Percentiles rank a stretch among this genome's conserved stretches.
These are phyloP conservation scores for Buddleja alternifolia DNA, from an alignment of 257 asterid genomes.

Conservation along the genomic window DNA sequence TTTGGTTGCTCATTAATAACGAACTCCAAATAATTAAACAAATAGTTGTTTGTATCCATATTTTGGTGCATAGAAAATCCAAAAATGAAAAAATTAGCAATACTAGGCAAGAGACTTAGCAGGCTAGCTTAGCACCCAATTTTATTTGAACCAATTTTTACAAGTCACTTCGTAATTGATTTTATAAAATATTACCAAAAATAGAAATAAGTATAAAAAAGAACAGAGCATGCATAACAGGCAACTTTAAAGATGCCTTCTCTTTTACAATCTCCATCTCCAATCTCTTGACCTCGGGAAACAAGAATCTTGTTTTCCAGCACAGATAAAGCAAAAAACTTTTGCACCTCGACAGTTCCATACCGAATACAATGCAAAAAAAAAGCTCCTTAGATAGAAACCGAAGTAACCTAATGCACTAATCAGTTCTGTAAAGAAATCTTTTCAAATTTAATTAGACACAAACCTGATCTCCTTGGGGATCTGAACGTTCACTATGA, in stretches of 20 bases:
- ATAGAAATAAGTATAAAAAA: background rate
- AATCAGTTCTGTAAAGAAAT: background rate
- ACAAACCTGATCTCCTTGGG: conserved; percentile 79
- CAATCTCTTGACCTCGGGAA: background rate
- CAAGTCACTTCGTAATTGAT: background rate
- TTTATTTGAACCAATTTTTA: background rate
- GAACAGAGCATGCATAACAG: background rate
- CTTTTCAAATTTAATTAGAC: conserved; percentile 6
- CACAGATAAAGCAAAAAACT: background rate
- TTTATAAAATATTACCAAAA: background rate
- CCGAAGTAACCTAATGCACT: conserved; percentile 14
- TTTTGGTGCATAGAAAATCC: background rate
- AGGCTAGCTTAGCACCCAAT: background rate
- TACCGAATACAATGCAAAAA: conserved; percentile 3
- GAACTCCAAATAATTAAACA: conserved; percentile 6
- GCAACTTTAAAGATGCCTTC: background rate
- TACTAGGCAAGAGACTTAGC: background rate
- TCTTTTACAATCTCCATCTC: background rate
- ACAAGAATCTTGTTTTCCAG: conserved; percentile 1
- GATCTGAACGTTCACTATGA: conserved; percentile 75
- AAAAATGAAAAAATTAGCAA: background rate
- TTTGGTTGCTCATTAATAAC: background rate
- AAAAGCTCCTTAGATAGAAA: background rate
- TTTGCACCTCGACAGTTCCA: conserved; percentile 12
- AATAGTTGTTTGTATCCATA: background rate